Evolutionary conservation across 805 yeast genomes (phyloP), one percentile per base, ranked within the genome.

Genomic region (Metschnikowia colocasiae): DNA sequence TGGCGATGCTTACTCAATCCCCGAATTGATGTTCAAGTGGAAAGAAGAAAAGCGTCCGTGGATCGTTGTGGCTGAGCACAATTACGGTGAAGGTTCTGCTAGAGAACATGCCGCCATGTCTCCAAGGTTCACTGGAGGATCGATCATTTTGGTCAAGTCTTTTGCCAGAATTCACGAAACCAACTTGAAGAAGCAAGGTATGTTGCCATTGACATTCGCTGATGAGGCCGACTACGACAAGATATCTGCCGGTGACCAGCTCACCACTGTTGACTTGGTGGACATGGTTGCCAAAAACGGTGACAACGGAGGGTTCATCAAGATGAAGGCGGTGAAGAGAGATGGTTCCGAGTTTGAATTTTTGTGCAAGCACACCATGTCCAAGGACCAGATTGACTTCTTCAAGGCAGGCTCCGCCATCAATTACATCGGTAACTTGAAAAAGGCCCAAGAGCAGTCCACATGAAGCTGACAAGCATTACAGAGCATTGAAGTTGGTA

Each of bases 151-250:
- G 52, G 95, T 88, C 59, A 92, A 91, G 70, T 91, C 97, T 8
- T 92, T 92, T 72, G 99, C 99, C 30, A 85, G 99, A 78, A 92
- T 92, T 61, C 99, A 92, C 71, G 99, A 92, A 75, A 92, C 99
- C 30, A 92, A 92, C 71, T 81, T 92, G 73, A 94, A 92, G 78
- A 94, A 94, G 71, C 99, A 94, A 76, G 99, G 99, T 68, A 82
- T 92, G 86, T 77, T 92, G 62, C 99, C 99, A 30, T 73, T 94
- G 63, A 87, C 95, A 22, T 94, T 94, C 68, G 96, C 89, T 32
- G 71, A 92, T 63, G 96, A 90, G 64, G 71, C 78, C 30, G 99
- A 94, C 63, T 94, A 92, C 65, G 97, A 94, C 67, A 78, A 64
- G 61, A 73, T 94, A 49, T 67, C 80, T 43, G 75, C 91, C 30